Percentiles rank a stretch among this genome's conserved stretches.
Conservation (phyloP, 805 yeast genomes). For the Lipomyces yamadae region DNA sequence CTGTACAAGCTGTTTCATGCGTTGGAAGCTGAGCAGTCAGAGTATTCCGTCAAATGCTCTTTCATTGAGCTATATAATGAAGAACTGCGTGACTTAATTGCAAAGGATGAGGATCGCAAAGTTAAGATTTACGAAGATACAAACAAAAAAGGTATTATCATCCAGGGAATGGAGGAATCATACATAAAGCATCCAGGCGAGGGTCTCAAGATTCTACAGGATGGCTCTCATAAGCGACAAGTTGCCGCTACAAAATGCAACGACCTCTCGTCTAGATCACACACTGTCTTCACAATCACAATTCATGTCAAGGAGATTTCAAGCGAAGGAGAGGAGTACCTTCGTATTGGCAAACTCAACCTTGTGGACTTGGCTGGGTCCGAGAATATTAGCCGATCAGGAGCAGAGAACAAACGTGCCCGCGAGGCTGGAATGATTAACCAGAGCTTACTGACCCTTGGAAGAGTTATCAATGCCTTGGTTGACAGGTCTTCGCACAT, state of each 20-base stretch:
- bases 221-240: slow-evolving; percentile 66
- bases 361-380: slow-evolving; percentile 95
- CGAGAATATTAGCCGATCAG: slow-evolving; percentile 84
- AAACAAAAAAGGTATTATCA: slow-evolving; percentile 51
- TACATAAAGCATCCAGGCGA: slow-evolving; percentile 56
- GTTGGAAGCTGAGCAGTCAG: slow-evolving; percentile 52
- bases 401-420: slow-evolving; percentile 84
- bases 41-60: slow-evolving; percentile 73
- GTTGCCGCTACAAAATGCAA: slow-evolving; percentile 81
- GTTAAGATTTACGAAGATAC: slow-evolving; percentile 61
- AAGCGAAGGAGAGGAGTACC: slow-evolving; percentile 55
- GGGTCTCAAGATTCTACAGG: slow-evolving; percentile 57
- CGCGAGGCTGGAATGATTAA: slow-evolving; percentile 94
- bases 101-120: slow-evolving; percentile 52
- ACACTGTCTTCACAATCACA: slow-evolving; percentile 76
- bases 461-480: slow-evolving; percentile 80
- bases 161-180: slow-evolving; percentile 63
- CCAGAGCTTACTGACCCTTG: slow-evolving; percentile 83
- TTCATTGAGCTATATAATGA: slow-evolving; percentile 88
- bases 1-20: slow-evolving; percentile 59
- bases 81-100: slow-evolving; percentile 74
- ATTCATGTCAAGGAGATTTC: slow-evolving; percentile 59
- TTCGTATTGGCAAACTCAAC: slow-evolving; percentile 70
- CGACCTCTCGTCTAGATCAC: slow-evolving; percentile 78
- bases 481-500: slow-evolving; percentile 70